phyloP scores from a whole-genome alignment of 352 stramenopile species.

The Plasmopara muralis region DNA sequence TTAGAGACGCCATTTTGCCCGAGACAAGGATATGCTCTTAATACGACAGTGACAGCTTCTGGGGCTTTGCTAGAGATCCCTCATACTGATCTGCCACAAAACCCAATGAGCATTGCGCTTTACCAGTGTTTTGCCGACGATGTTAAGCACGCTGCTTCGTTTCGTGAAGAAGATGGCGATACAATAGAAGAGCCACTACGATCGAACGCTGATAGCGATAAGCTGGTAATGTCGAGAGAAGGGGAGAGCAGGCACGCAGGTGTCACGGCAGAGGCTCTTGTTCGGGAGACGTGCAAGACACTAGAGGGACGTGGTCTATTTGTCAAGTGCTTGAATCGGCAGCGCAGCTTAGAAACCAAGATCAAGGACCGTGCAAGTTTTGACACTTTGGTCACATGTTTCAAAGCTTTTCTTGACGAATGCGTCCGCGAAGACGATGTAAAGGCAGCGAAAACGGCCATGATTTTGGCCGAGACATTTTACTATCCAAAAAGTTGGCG shows the following conservation, averaged over 20 bases:
- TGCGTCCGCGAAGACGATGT: constrained; percentile 75
- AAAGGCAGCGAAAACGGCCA: constrained; percentile 81
- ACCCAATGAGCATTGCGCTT: constrained; percentile 47
- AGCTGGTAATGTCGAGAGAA: background rate
- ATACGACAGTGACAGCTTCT: constrained; percentile 4
- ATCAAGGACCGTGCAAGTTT: constrained; percentile 58
- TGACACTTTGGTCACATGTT: constrained; percentile 52
- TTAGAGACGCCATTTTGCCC: constrained; percentile 14
- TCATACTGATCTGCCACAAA: constrained; percentile 46
- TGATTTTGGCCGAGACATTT: constrained; percentile 84
- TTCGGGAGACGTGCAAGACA: constrained; percentile 27
- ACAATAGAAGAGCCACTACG: constrained; percentile 4
- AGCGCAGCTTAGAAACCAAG: constrained; percentile 74
- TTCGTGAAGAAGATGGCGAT: constrained; percentile 9
- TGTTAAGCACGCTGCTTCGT: constrained; percentile 3
- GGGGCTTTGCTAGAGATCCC: constrained; percentile 17
- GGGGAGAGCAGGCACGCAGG: background rate
- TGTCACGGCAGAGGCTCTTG: constrained; percentile 8
- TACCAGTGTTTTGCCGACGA: constrained; percentile 46
- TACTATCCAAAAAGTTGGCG: constrained; percentile 32
- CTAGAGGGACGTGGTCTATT: constrained; percentile 57
- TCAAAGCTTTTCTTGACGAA: constrained; percentile 64
- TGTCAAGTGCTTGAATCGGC: constrained; percentile 74
- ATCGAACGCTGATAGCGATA: constrained; percentile 2
- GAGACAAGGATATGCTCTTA: constrained; percentile 2